Percentiles rank a stretch among this genome's conserved stretches.
Evolutionary conservation across 306 rosid genomes (phyloP).

Genomic region (Prunus salicina): DNA sequence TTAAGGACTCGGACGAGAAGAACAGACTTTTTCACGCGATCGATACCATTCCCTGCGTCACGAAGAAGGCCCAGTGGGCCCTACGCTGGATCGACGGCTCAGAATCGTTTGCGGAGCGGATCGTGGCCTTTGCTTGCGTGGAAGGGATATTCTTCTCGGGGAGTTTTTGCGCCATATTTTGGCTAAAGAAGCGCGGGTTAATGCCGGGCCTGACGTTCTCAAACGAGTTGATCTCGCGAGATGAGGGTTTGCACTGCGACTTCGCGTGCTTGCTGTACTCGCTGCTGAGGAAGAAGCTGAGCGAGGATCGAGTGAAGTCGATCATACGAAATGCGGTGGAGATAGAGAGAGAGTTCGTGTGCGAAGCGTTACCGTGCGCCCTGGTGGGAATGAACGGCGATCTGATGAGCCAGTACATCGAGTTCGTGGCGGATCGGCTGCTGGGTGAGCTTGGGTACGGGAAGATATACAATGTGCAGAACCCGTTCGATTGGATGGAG

Average conservation of each 20-base stretch:
- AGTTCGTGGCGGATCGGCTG: slow-evolving; percentile 80
- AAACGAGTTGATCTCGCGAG: slow-evolving; percentile 81
- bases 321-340: slow-evolving; percentile 63
- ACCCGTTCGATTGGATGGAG: slow-evolving; percentile 98
- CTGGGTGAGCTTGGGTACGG: slow-evolving; percentile 57
- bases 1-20: slow-evolving; percentile 59
- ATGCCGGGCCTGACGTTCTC: slow-evolving; percentile 86
- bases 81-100: slow-evolving; percentile 49
- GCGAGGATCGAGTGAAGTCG: slow-evolving; percentile 54
- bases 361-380: slow-evolving; percentile 83
- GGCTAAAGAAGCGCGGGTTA: slow-evolving; percentile 85
- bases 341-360: slow-evolving; percentile 74
- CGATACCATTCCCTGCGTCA: slow-evolving; percentile 70
- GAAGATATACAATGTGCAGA: slow-evolving; percentile 53
- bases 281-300: slow-evolving; percentile 39
- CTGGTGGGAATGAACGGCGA: slow-evolving; percentile 78
- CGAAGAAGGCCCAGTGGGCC: slow-evolving; percentile 72
- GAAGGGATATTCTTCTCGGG: slow-evolving; percentile 93
- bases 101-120: slow-evolving; percentile 48
- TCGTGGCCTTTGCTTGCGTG: slow-evolving; percentile 79
- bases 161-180: slow-evolving; percentile 76
- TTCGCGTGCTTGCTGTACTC: slow-evolving; percentile 74
- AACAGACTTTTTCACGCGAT: slow-evolving; percentile 56
- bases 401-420: slow-evolving; percentile 74
- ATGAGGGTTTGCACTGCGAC: slow-evolving; percentile 80